A percentile compares a stretch with the other conserved stretches of the same genome.
These are phyloP conservation scores for Sisymbrium altissimum DNA, from an alignment of 345 rosid species.

Conservation along the genomic window DNA sequence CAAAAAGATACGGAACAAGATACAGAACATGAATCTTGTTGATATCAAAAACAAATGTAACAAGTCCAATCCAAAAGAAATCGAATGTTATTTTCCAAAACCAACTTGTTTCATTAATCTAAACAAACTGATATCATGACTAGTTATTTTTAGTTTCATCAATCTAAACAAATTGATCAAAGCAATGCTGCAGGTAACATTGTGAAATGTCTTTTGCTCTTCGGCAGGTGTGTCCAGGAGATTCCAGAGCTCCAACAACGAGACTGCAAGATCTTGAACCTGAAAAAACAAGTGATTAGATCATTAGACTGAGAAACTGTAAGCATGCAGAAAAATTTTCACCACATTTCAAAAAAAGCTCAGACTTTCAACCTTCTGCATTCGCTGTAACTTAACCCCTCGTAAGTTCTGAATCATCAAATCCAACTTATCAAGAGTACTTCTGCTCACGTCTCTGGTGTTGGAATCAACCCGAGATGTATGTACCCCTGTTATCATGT, in stretches of 20 bases:
- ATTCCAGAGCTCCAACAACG: slow-evolving; percentile 67
- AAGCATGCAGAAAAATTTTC: not conserved
- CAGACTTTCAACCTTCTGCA: slow-evolving; percentile 48
- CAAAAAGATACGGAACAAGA: no score
- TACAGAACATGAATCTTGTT: no score
- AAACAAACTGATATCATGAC: no score
- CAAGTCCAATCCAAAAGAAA: no score
- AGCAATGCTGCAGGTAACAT: slow-evolving; percentile 48
- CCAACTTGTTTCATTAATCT: no score
- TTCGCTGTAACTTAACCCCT: slow-evolving; percentile 52
- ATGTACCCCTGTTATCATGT: slow-evolving; percentile 41
- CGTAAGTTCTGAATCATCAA: slow-evolving; percentile 42
- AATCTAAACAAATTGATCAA: no score
- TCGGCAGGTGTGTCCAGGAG: slow-evolving; percentile 60
- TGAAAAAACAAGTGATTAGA: slow-evolving; percentile 11
- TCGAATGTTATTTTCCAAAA: no score
- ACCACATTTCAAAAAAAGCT: not conserved
- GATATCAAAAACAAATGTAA: no score
- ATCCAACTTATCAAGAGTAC: slow-evolving; percentile 47
- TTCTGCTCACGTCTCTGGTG: slow-evolving; percentile 43
- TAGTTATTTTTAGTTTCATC: no score
- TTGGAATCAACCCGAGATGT: slow-evolving; percentile 40
- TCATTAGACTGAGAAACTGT: slow-evolving; percentile 20
- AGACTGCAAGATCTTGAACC: slow-evolving; percentile 61
- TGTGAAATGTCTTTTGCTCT: slow-evolving; percentile 55